Evolutionary conservation across 768 basidiomycete species (phyloP), one percentile per base, ranked within the genome.

Genomic region (Hericium erinaceus): DNA sequence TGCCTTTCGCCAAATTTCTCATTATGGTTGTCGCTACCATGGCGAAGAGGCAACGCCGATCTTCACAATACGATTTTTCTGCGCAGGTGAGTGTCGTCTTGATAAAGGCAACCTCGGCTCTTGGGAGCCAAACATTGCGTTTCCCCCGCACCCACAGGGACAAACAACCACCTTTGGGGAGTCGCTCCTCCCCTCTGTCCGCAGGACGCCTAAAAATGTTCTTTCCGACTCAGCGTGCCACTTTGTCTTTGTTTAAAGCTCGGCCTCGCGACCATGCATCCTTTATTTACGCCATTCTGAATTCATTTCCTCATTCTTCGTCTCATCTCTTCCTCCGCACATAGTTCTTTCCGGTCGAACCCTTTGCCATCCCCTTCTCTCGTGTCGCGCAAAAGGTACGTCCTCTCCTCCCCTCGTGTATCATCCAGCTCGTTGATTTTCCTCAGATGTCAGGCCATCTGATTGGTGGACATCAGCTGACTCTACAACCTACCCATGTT

Each of bases 121-220:
- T 52, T 57, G 41, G 33, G 37, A 33, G 49, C 57, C 39, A 60
- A 73, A 72, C 61, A 67, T 66, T 58, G 59, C 59, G 20, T 52
- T 55, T 56, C 65, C 62, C 40, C 40, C 55, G 72, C 73, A 64
- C 74, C 75, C 73, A 75, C 74, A 75, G 70, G 73, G 71, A 73
- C 75, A 75, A 75, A 76, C 75, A 75, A 75, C 54, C 67, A 64
- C 67, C 68, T 70, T 66, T 72, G 60, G 70, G 56, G 55, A 56
- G 54, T 57, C 52, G 53, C 52, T 26, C 37, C 48, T 56, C 52
- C 49, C 51, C 57, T 53, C 55, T 40, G 54, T 40, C 39, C 24
- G 39, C 57, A 40, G 40, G 16, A 18, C 26, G 37, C 20, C 7
- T 39, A n/a, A 58, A 51, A 51, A 57, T 60, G 56, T 58, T 50